Evolutionary conservation across 1,284 basidiomycete genomes (phyloP).

Genomic region (Termitomyces sp.): DNA sequence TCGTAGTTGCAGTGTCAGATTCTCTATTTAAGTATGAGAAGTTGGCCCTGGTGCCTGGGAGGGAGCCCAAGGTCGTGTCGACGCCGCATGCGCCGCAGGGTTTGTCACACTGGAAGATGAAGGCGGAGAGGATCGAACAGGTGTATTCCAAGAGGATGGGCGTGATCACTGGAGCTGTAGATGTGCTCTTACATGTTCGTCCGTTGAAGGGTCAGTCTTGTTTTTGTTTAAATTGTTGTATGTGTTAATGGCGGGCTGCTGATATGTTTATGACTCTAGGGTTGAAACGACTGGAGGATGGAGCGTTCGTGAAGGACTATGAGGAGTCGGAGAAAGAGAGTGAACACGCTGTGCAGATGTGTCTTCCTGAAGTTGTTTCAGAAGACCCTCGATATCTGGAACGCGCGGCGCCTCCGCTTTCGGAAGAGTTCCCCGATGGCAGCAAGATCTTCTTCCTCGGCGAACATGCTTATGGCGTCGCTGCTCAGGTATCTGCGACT

Average conservation of each 20-base stretch:
- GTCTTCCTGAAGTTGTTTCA: constrained; percentile 70
- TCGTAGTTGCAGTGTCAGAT: constrained; percentile 86
- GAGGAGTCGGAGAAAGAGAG: constrained; percentile 77
- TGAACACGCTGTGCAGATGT: constrained; percentile 84
- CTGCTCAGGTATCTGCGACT: constrained; percentile 81
- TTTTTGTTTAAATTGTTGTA: not conserved
- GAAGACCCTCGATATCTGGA: constrained; percentile 91
- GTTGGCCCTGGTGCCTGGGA: constrained; percentile 49
- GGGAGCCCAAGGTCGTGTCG: constrained; percentile 53
- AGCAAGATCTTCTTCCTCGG: constrained; percentile 96
- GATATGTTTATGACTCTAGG: constrained; percentile 41
- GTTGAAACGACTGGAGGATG: constrained; percentile 82
- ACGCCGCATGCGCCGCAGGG: constrained; percentile 70
- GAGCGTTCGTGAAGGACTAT: constrained; percentile 93
- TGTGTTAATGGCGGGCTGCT: not conserved
- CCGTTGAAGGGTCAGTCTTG: constrained; percentile 74
- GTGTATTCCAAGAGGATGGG: constrained; percentile 88
- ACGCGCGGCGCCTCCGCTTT: constrained; percentile 73
- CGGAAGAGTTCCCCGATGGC: constrained; percentile 86
- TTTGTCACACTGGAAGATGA: constrained; percentile 68
- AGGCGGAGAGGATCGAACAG: constrained; percentile 77
- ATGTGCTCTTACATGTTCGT: constrained; percentile 77
- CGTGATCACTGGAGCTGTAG: constrained; percentile 79
- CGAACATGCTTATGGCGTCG: constrained; percentile 89
- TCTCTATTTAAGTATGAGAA: constrained; percentile 85